Evolutionary conservation across 495 filamentous ascomycete species (phyloP).

Genomic region (Aspergillus homomorphus): DNA sequence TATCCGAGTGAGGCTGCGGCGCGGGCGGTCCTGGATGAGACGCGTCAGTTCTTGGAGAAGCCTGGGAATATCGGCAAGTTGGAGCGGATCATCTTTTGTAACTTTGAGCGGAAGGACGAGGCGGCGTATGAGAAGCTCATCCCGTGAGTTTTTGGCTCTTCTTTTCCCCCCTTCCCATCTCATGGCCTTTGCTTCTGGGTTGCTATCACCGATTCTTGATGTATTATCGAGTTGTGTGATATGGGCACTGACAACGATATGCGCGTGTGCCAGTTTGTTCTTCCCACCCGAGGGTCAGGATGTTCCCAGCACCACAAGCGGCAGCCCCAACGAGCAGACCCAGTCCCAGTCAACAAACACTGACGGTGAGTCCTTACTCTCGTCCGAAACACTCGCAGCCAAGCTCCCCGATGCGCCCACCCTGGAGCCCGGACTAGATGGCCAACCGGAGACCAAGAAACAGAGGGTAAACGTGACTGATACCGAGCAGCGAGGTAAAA

Average conservation of each 20-base stretch:
- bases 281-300: conserved; percentile 34
- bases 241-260: background rate
- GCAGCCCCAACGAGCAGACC: background rate
- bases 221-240: too few species aligned
- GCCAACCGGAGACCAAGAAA: conserved; percentile 32
- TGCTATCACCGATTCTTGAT: too few species aligned
- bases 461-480: conserved; percentile 20
- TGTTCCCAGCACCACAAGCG: conserved; percentile 8
- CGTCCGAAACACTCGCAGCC: conserved; percentile 24
- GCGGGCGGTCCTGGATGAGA: conserved; percentile 60
- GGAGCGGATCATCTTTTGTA: conserved; percentile 76
- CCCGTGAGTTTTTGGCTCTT: conserved; percentile 59
- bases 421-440: conserved; percentile 22
- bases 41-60: conserved; percentile 66
- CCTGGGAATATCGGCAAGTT: conserved; percentile 52
- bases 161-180: background rate
- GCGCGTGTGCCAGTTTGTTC: conserved; percentile 20
- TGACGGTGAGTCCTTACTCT: conserved; percentile 22
- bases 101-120: conserved; percentile 74
- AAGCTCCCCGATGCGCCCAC: conserved; percentile 31
- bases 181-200: too few species aligned
- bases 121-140: conserved; percentile 62
- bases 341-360: conserved; percentile 9
- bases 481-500: conserved; percentile 6
- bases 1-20: conserved; percentile 78